phyloP scores from a whole-genome alignment of 164 flowering plant species.

The Nymphaea colorata region DNA sequence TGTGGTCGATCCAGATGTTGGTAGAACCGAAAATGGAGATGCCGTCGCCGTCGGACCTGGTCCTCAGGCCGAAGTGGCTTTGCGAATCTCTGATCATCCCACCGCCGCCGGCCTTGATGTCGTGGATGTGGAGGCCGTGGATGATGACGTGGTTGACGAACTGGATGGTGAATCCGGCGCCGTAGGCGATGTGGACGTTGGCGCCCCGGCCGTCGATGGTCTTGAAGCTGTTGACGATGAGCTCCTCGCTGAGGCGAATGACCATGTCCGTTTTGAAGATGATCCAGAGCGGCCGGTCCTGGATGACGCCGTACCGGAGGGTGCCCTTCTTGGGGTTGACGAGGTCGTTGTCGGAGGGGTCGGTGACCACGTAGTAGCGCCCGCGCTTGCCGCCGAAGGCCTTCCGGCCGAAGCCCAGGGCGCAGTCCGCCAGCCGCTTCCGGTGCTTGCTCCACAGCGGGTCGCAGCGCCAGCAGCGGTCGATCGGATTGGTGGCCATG shows the following conservation, averaged over 20 bases:
- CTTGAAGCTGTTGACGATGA: conserved; percentile 42
- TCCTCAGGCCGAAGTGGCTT: conserved; percentile 32
- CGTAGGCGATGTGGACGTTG: conserved; percentile 34
- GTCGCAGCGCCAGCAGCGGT: conserved; percentile 68
- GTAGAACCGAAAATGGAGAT: conserved; percentile 46
- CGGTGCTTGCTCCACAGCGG: conserved; percentile 43
- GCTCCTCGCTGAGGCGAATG: conserved; percentile 44
- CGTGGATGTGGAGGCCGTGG: conserved; percentile 42
- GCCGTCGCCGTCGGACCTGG: conserved; percentile 54
- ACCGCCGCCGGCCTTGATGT: conserved; percentile 25
- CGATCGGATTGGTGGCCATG: conserved; percentile 67
- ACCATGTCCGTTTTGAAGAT: conserved; percentile 36
- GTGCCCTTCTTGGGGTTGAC: conserved; percentile 49
- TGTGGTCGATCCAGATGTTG: conserved; percentile 58
- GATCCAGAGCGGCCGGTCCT: conserved; percentile 60
- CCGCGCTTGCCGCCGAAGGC: conserved; percentile 53
- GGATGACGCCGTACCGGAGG: conserved; percentile 67
- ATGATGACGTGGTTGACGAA: conserved; percentile 42
- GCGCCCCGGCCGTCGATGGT: conserved; percentile 66
- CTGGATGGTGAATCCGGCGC: conserved; percentile 49
- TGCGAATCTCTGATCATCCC: conserved; percentile 46
- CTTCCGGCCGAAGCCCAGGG: conserved; percentile 43
- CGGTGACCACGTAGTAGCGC: conserved; percentile 33
- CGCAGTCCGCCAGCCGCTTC: conserved; percentile 47
- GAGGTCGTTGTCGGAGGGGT: conserved; percentile 36